Evolutionary conservation across 73 alveolate species (phyloP).

Genomic region (Paramecium bursaria): DNA sequence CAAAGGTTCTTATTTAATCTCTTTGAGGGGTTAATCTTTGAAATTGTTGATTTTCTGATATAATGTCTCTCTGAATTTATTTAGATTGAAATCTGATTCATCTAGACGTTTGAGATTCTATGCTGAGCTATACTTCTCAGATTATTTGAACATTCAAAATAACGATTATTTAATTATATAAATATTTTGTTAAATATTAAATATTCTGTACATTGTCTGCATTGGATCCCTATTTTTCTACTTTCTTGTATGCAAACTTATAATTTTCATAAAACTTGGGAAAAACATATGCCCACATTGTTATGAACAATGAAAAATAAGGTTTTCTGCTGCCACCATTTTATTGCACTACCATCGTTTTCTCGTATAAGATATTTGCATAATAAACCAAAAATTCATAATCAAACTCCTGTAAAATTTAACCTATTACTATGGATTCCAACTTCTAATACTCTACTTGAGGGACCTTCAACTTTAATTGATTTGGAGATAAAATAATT

Average conservation of each 20-base stretch:
- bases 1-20: not conserved
- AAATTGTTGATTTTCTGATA: constrained; percentile 49
- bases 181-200: no score
- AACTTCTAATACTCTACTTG: not conserved
- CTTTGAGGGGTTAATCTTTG: not conserved
- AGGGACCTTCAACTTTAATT: not conserved
- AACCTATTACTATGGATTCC: not conserved
- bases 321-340: constrained; percentile 58
- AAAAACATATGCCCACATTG: constrained; percentile 49
- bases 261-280: no score
- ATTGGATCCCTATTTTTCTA: no score
- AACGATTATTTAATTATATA: no score
- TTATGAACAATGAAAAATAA: constrained; percentile 8
- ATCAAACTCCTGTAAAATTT: not conserved
- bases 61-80: constrained; percentile 39
- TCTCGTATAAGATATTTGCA: constrained; percentile 30
- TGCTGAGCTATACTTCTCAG: not conserved
- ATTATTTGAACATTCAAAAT: no score
- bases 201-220: no score
- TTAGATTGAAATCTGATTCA: constrained; percentile 49
- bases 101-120: not conserved
- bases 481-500: not conserved
- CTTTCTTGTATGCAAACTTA: no score
- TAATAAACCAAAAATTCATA: constrained; percentile 33
- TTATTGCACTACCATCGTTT: constrained; percentile 44